Conservation (phyloP, 2,329 filamentous ascomycete species). For the Calonectria pauciramosa region DNA sequence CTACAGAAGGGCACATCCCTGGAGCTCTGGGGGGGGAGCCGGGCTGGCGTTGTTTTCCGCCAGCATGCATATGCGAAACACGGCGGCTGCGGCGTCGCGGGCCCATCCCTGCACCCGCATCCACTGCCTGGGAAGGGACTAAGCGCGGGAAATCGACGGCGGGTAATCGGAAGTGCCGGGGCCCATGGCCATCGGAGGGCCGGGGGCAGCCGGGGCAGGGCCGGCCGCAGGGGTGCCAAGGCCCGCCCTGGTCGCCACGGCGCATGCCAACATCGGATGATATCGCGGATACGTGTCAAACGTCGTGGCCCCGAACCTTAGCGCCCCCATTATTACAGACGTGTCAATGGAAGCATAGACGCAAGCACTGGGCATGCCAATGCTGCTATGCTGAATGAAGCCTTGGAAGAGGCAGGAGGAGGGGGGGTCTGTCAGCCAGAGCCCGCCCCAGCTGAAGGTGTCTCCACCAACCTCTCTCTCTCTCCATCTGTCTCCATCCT, state of each 20-base stretch:
- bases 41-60: constrained; percentile 21
- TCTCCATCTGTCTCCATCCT: background rate
- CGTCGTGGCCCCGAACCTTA: constrained; percentile 5
- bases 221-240: constrained; percentile 19
- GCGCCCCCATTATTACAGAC: constrained; percentile 20
- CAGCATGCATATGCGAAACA: constrained; percentile 36
- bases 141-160: constrained; percentile 26
- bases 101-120: constrained; percentile 29
- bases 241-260: constrained; percentile 33
- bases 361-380: background rate
- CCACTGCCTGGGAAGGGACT: constrained; percentile 28
- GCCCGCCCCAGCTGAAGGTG: background rate
- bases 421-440: background rate
- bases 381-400: background rate
- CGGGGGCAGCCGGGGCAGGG: constrained; percentile 16
- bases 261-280: constrained; percentile 46
- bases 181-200: constrained; percentile 22
- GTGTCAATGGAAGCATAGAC: constrained; percentile 20
- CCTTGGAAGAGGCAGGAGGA: background rate
- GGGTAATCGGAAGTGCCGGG: constrained; percentile 29
- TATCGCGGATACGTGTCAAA: constrained; percentile 45
- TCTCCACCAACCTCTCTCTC: background rate
- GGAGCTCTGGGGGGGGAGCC: background rate
- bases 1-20: constrained; percentile 14
- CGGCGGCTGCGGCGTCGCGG: constrained; percentile 28